Base-by-base conservation (phyloP, 192 early-diverging fungal genomes). In the Funneliformis mosseae region DNA sequence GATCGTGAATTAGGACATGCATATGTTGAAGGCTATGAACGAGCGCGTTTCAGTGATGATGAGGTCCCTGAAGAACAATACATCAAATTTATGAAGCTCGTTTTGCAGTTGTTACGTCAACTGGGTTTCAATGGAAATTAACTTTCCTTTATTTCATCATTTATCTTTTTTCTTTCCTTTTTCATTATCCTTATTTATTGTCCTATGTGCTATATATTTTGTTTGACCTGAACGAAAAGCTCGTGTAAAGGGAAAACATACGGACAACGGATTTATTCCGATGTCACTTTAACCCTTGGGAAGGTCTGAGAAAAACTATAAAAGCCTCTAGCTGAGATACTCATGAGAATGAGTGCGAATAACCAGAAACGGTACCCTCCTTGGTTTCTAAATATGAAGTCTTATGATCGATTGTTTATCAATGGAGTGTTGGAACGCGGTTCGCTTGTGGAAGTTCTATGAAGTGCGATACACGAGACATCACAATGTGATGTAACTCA, bases 1-100 rank as follows among this genome's bases (percentile, higher is more conserved):
- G 83, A 86, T 55, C 68, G 76, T n/a, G 80, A 83, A 27, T 81
- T 89, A 41, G 90, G 85, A 25, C 61, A 84, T 75, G 82, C 87
- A 8, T 91, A 91, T 73, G 70, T 91, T 12, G 83, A 89, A 72
- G 87, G 87, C 3, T 91, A 91, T 74, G 90, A 91, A 76, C 83
- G 77, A n/a, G 87, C 88, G 9, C 83, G 90, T 10, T 91, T 91
- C 42, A 86, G 88, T 45, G 77, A 81, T 0, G 41, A 79, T 16
- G 77, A 79, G 50, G 41, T 69, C 6, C 18, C 23, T 23, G 64
- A 79, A 69, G 60, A 79, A 70, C 63, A 79, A 1, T 79, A 68
- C 16, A 79, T 27, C 5, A 66, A 79, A 55, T 79, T 79, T 62
- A 68, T 68, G 64, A 79, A 69, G 25, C n/a, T 79, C 28, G 77